Conservation (phyloP, 1,139 yeast genomes). For the Nakaseomyces glabratus region DNA sequence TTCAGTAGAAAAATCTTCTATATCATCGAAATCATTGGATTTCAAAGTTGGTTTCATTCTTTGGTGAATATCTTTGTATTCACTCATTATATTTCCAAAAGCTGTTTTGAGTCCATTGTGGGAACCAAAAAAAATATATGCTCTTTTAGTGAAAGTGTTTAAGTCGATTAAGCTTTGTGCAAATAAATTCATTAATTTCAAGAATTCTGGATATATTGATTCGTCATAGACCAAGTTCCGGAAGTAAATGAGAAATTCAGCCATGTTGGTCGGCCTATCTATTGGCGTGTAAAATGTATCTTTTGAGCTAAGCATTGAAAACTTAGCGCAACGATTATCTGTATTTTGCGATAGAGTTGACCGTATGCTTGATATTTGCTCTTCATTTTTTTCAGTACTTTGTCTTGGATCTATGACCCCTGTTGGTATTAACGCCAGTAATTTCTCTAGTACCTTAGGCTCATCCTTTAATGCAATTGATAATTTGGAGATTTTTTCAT, state of each 20-base stretch:
- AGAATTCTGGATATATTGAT: conserved; percentile 79
- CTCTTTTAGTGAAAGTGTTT: conserved; percentile 68
- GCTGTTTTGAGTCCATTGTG: conserved; percentile 66
- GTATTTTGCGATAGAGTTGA: not conserved
- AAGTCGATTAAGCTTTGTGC: conserved; percentile 84
- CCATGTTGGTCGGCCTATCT: not conserved
- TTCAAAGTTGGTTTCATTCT: not conserved
- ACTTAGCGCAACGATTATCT: too few species aligned
- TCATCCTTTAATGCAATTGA: too few species aligned
- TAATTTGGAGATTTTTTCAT: too few species aligned
- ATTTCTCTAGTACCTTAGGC: too few species aligned
- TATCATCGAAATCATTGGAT: conserved; percentile 48
- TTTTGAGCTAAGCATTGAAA: too few species aligned
- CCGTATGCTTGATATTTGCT: not conserved
- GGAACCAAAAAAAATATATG: conserved; percentile 72
- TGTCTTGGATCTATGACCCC: too few species aligned
- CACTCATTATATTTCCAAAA: conserved; percentile 81
- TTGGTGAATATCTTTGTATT: conserved; percentile 64
- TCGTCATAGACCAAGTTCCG: conserved; percentile 81
- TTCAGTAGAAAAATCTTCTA: conserved; percentile 53
- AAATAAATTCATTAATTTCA: conserved; percentile 72
- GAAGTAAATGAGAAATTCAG: conserved; percentile 38
- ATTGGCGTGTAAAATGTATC: too few species aligned
- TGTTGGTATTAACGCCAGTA: too few species aligned
- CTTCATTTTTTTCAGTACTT: too few species aligned